Percentiles rank a stretch among this genome's conserved stretches.
Evolutionary conservation across 176 grass and related monocot species (phyloP).

Genomic region (Oryza nivara): DNA sequence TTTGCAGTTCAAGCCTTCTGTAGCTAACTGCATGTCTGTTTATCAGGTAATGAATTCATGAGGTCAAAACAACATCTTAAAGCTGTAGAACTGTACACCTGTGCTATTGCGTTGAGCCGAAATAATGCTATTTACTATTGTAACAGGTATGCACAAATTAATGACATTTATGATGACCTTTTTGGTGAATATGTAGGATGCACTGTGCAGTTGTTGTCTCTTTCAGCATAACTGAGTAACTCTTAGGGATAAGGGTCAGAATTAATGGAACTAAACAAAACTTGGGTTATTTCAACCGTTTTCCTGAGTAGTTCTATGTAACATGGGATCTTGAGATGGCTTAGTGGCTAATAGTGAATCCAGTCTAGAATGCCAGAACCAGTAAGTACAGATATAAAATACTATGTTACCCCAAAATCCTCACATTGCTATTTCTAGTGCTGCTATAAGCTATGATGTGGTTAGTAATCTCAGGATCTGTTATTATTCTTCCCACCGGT

Average conservation of each 20-base stretch:
- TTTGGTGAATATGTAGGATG: background rate
- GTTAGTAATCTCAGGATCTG: too few relatives aligned
- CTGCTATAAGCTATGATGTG: conserved; percentile 15
- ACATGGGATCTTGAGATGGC: conserved; percentile 1
- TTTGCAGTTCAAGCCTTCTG: conserved; percentile 23
- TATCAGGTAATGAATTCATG: conserved; percentile 80
- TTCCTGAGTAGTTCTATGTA: background rate
- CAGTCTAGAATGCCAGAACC: background rate
- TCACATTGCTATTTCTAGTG: conserved; percentile 19
- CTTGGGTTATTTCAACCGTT: background rate
- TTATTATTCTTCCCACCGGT: too few relatives aligned
- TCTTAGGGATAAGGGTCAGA: conserved; percentile 19
- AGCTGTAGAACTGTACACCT: conserved; percentile 80
- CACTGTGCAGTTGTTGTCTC: background rate
- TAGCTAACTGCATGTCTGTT: conserved; percentile 43
- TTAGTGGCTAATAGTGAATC: background rate
- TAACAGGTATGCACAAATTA: conserved; percentile 57
- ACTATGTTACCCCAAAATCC: background rate
- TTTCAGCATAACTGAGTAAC: background rate
- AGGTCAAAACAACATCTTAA: conserved; percentile 60
- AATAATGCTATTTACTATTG: conserved; percentile 83
- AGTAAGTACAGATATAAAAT: background rate
- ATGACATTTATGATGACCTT: background rate
- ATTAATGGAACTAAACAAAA: conserved; percentile 21
- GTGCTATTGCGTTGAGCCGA: conserved; percentile 64